Conservation (phyloP, 2,329 filamentous ascomycete genomes). For the Cladophialophora carrionii region DNA sequence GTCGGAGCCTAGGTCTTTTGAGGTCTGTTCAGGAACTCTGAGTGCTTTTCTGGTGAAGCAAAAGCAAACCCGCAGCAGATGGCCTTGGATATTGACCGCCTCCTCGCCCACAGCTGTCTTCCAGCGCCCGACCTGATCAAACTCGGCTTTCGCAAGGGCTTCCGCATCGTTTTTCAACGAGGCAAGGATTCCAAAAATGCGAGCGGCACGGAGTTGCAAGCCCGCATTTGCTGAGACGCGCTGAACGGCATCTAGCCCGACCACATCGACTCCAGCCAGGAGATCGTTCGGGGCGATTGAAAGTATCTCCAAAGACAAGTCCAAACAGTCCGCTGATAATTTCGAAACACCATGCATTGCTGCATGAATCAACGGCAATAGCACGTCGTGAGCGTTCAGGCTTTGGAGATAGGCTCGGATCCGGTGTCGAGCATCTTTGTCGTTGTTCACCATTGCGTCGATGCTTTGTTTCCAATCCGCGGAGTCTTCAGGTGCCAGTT, state of each 20-base stretch:
- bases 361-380: conserved; percentile 45
- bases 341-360: conserved; percentile 51
- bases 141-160: conserved; percentile 13
- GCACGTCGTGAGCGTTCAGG: conserved; percentile 41
- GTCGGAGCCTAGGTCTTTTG: conserved; percentile 69
- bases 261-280: conserved; percentile 10
- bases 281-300: conserved; percentile 57
- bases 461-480: conserved; percentile 84
- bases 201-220: conserved; percentile 68
- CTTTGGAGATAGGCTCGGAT: conserved; percentile 23
- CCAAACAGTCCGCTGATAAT: conserved; percentile 51
- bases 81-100: conserved; percentile 63
- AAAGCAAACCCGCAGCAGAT: conserved; percentile 62
- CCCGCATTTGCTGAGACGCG: conserved; percentile 65
- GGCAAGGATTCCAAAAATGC: conserved; percentile 73
- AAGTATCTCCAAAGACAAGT: conserved; percentile 58
- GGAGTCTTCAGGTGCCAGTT: conserved; percentile 61
- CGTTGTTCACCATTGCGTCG: conserved; percentile 49
- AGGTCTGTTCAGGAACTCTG: conserved; percentile 61
- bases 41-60: conserved; percentile 61
- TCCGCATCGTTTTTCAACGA: conserved; percentile 58
- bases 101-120: conserved; percentile 62
- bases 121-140: conserved; percentile 49
- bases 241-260: conserved; percentile 19
- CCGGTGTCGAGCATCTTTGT: conserved; percentile 28